Evolutionary conservation across 768 basidiomycete genomes (phyloP), one percentile per base, ranked within the genome.

Genomic region (Pisolithus orientalis): DNA sequence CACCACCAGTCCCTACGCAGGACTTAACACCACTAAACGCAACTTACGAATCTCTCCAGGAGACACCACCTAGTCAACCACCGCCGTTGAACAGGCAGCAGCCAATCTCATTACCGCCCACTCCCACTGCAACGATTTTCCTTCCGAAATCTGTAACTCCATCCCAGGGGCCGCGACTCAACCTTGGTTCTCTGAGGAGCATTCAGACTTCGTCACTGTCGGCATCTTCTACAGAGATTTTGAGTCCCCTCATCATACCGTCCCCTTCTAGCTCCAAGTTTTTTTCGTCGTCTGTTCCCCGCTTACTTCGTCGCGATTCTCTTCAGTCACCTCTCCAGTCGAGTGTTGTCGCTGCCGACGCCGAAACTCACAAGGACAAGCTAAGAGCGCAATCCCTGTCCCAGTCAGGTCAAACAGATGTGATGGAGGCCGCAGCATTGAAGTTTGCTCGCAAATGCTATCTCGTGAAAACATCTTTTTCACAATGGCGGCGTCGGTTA

Each of bases 401-500:
- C 1, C 32, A 10, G 2, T 52, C 56, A 16, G 37, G 48, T 11
- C 45, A 49, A 1, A 32, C 16, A 27, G 39, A 57, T 39, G 61
- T 66, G 31, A 60, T 78, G 61, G 64, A 75, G 52, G 68, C 66
- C 49, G 72, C 65, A 50, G 79, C 77, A 6, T 46, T 72, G 16
- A 61, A 61, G 3, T 83, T 83, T 60, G 65, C 63, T 21, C 71
- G 68, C 44, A 71, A 67, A 50, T 66, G 74, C 27, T 53, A 60
- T 24, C 50, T 74, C 28, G 72, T 83, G 34, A 76, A 71, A 55
- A 58, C 65, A 34, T 68, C 59, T 34, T 79, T 81, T 53, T 59
- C 59, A 42, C 62, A 54, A 37, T 85, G 84, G 84, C 61, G 72
- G 57, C 65, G 75, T 55, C 71, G 71, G 44, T 56, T 74, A 8